Evolutionary conservation across 2,329 filamentous ascomycete genomes (phyloP).

Genomic region (Westerdykella sp.): DNA sequence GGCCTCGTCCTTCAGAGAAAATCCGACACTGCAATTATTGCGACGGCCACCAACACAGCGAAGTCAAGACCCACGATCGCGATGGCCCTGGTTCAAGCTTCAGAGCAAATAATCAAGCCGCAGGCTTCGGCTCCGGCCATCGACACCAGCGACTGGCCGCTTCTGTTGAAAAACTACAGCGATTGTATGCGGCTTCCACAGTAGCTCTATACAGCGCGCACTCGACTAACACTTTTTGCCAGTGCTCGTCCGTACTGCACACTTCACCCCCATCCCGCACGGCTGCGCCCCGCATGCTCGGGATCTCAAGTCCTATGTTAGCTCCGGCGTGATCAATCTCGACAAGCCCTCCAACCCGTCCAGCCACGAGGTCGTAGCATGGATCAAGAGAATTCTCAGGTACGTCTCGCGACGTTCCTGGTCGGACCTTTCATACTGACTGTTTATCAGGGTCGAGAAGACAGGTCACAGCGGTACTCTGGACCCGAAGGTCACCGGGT

Average conservation of each 20-base stretch:
- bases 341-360: conserved; percentile 97
- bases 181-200: conserved; percentile 58
- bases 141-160: conserved; percentile 84
- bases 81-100: conserved; percentile 34
- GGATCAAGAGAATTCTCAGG: conserved; percentile 96
- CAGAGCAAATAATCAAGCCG: conserved; percentile 86
- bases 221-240: conserved; percentile 19
- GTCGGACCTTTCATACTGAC: conserved; percentile 10
- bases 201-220: conserved; percentile 13
- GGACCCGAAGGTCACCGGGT: conserved; percentile 96
- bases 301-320: conserved; percentile 95
- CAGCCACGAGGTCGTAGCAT: conserved; percentile 97
- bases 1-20: neutral
- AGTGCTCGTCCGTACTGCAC: conserved; percentile 89
- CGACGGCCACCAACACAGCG: neutral
- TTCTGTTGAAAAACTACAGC: conserved; percentile 94
- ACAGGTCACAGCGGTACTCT: conserved; percentile 97
- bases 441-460: conserved; percentile 66
- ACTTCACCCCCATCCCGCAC: conserved; percentile 94
- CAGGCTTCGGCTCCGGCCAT: conserved; percentile 70
- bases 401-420: conserved; percentile 37
- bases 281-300: conserved; percentile 87
- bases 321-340: conserved; percentile 96
- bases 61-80: conserved; percentile 8
- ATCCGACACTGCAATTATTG: neutral